Conservation (phyloP, 2,329 filamentous ascomycete genomes). For the Atkinsonella texensis region DNA sequence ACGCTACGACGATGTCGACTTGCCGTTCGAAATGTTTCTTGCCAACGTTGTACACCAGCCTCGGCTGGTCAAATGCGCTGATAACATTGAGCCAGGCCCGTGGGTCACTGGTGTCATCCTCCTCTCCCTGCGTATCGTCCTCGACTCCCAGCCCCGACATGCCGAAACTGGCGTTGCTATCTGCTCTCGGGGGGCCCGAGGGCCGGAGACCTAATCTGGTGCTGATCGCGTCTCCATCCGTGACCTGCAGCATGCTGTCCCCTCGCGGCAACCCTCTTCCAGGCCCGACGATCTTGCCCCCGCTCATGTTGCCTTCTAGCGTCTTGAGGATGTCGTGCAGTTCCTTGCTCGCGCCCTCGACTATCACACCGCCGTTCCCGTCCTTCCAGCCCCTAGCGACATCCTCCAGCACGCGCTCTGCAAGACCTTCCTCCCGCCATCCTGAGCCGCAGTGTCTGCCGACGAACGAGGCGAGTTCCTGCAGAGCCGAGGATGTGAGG, state of each 20-base stretch:
- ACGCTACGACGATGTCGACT: conserved; percentile 5
- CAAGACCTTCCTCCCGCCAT: conserved; percentile 92
- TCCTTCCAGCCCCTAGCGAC: conserved; percentile 87
- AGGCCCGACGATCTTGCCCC: conserved; percentile 54
- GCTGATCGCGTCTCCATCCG: conserved; percentile 39
- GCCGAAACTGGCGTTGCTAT: conserved; percentile 55
- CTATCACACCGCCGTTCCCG: conserved; percentile 76
- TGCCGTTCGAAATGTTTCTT: conserved; percentile 89
- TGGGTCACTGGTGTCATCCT: conserved; percentile 53
- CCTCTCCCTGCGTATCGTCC: conserved; percentile 36
- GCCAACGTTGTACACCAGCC: conserved; percentile 58
- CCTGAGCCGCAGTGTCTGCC: conserved; percentile 87
- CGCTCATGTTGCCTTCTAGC: conserved; percentile 77
- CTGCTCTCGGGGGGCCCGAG: conserved; percentile 37
- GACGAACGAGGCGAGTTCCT: conserved; percentile 77
- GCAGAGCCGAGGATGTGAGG: conserved; percentile 73
- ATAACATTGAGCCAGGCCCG: conserved; percentile 77
- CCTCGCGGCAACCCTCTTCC: conserved; percentile 38
- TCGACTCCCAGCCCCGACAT: conserved; percentile 40
- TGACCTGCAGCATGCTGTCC: conserved; percentile 51
- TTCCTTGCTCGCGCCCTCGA: conserved; percentile 66
- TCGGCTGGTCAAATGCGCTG: conserved; percentile 74
- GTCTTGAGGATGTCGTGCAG: conserved; percentile 74
- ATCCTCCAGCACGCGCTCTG: conserved; percentile 86
- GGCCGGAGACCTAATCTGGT: conserved; percentile 43